Evolutionary conservation across 768 basidiomycete species (phyloP).

Genomic region (Paxillus involutus): DNA sequence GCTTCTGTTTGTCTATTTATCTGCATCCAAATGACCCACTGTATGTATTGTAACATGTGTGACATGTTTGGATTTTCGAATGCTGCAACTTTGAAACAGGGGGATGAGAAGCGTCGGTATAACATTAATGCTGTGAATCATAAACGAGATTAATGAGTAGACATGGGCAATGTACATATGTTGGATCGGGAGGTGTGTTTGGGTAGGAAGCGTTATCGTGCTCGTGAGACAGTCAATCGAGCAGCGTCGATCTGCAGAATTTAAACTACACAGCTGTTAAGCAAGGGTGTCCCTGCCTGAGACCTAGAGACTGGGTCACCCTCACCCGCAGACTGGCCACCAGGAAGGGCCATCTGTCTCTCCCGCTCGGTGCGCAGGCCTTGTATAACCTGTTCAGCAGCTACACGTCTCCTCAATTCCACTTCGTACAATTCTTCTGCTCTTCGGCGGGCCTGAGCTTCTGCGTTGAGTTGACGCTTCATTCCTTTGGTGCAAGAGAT

Average conservation of each 20-base stretch:
- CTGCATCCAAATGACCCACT: slow-evolving; percentile 12
- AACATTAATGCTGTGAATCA: too few relatives aligned
- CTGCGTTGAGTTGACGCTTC: slow-evolving; percentile 32
- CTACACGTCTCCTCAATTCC: slow-evolving; percentile 32
- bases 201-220: too few relatives aligned
- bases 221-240: too few relatives aligned
- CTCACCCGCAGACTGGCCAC: not conserved
- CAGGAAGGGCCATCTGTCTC: not conserved
- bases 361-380: slow-evolving; percentile 13
- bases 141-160: too few relatives aligned
- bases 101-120: not conserved
- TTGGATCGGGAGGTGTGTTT: too few relatives aligned
- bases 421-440: slow-evolving; percentile 32
- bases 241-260: too few relatives aligned
- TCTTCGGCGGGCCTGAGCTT: slow-evolving; percentile 32
- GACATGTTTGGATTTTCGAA: not conserved
- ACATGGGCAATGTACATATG: too few relatives aligned
- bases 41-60: slow-evolving; percentile 22
- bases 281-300: too few relatives aligned
- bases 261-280: too few relatives aligned
- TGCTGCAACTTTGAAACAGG: not conserved
- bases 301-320: not conserved
- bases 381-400: slow-evolving; percentile 26
- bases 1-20: slow-evolving; percentile 17
- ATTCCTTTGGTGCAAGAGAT: slow-evolving; percentile 22